A percentile compares a stretch with the other conserved stretches of the same genome.
phyloP scores from a whole-genome alignment of 2,329 filamentous ascomycete genomes.

The Talaromyces sp. region DNA sequence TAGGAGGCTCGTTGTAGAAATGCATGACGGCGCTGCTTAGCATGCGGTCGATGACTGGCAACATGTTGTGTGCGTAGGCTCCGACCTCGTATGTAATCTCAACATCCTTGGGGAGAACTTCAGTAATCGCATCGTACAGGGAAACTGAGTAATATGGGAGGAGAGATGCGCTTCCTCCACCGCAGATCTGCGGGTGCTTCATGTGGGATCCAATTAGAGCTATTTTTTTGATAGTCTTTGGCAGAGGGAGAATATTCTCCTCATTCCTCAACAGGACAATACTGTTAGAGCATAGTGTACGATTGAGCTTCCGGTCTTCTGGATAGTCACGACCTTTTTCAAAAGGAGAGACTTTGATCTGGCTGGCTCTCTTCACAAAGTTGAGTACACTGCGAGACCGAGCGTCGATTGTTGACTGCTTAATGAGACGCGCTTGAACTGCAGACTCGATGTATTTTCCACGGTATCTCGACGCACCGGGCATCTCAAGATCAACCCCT shows the following conservation, averaged over 20 bases:
- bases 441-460: conserved; percentile 37
- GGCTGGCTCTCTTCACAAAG: conserved; percentile 54
- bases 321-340: conserved; percentile 54
- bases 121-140: conserved; percentile 34
- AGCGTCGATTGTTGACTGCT: conserved; percentile 51
- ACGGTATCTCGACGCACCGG: conserved; percentile 40
- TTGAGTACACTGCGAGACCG: conserved; percentile 54
- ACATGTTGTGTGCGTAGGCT: conserved; percentile 59
- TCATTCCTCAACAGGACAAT: conserved; percentile 73
- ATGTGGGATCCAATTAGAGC: conserved; percentile 53
- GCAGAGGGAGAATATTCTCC: conserved; percentile 54
- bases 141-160: conserved; percentile 42
- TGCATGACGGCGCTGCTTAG: conserved; percentile 44
- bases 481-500: conserved; percentile 46
- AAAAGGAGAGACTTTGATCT: conserved; percentile 51
- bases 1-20: conserved; percentile 58
- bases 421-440: conserved; percentile 53
- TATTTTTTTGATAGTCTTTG: conserved; percentile 37
- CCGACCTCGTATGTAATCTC: conserved; percentile 52
- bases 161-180: conserved; percentile 59
- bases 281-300: conserved; percentile 62
- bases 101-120: conserved; percentile 16
- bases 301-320: conserved; percentile 60
- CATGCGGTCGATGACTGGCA: conserved; percentile 25
- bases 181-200: conserved; percentile 46